Percentiles rank a stretch among this genome's conserved stretches.
phyloP scores from a whole-genome alignment of 2,329 filamentous ascomycete species.

The Pseudogymnoascus sp. region DNA sequence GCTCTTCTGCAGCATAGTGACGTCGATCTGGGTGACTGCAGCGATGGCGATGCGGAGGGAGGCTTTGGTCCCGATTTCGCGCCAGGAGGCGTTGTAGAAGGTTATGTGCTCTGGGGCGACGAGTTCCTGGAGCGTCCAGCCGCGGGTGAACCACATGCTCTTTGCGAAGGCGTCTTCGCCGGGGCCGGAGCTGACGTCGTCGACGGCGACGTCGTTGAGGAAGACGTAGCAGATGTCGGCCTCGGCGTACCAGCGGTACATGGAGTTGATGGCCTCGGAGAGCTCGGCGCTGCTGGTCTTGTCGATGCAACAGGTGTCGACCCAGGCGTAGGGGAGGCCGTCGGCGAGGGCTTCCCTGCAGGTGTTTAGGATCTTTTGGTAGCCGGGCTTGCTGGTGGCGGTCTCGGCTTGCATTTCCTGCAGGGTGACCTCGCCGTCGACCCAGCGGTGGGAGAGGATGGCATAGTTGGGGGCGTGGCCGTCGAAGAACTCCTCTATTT shows the following conservation, averaged over 20 bases:
- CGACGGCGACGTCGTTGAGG: not conserved
- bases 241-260: conserved; percentile 8
- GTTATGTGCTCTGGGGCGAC: not conserved
- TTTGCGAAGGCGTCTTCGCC: not conserved
- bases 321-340: not conserved
- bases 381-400: not conserved
- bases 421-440: conserved; percentile 10
- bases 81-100: not conserved
- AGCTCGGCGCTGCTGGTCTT: conserved; percentile 11
- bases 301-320: conserved; percentile 12
- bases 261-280: conserved; percentile 10
- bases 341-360: not conserved
- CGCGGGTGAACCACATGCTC: not conserved
- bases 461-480: conserved; percentile 17
- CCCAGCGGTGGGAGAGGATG: conserved; percentile 14
- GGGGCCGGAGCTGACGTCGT: not conserved
- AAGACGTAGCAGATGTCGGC: conserved; percentile 7
- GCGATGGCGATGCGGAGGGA: not conserved
- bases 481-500: conserved; percentile 17
- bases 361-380: not conserved
- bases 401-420: conserved; percentile 8
- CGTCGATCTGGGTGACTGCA: not conserved
- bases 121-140: not conserved
- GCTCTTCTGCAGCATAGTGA: not conserved
- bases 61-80: not conserved